phyloP scores from a whole-genome alignment of 257 asterid genomes.

The Prunella vulgaris region DNA sequence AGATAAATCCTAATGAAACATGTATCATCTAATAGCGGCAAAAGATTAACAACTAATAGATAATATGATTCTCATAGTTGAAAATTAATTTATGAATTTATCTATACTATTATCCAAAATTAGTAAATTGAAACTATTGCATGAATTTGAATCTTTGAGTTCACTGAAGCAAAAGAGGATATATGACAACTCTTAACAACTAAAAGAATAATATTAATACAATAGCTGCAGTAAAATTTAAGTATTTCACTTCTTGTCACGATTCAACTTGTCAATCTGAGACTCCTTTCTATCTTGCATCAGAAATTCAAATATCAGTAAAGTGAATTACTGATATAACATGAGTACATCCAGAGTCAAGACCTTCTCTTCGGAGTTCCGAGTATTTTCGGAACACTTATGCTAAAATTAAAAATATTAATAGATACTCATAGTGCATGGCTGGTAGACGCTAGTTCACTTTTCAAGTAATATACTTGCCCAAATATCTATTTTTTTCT shows the following conservation, averaged over 20 bases:
- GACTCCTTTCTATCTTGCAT: conserved; percentile 60
- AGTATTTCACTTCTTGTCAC: conserved; percentile 62
- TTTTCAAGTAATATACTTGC: conserved; percentile 51
- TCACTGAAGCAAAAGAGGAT: background rate
- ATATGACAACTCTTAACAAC: background rate
- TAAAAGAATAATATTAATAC: background rate
- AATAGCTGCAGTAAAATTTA: conserved; percentile 53
- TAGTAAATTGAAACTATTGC: background rate
- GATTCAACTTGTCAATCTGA: conserved; percentile 52
- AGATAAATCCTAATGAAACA: background rate
- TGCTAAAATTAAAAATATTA: conserved; percentile 6
- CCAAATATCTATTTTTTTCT: conserved; percentile 47
- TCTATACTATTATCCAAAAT: background rate
- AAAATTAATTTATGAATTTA: background rate
- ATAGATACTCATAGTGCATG: conserved; percentile 28
- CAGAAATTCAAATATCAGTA: background rate
- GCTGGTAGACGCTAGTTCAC: conserved; percentile 52
- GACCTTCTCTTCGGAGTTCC: conserved; percentile 44
- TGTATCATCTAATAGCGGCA: background rate
- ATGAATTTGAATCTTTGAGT: background rate
- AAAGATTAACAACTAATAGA: background rate
- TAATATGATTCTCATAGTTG: background rate
- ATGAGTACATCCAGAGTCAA: background rate
- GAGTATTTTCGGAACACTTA: no score
- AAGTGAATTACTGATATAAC: background rate